Conservation (phyloP, 148 eudicot genomes). For the Limonium bicolor region DNA sequence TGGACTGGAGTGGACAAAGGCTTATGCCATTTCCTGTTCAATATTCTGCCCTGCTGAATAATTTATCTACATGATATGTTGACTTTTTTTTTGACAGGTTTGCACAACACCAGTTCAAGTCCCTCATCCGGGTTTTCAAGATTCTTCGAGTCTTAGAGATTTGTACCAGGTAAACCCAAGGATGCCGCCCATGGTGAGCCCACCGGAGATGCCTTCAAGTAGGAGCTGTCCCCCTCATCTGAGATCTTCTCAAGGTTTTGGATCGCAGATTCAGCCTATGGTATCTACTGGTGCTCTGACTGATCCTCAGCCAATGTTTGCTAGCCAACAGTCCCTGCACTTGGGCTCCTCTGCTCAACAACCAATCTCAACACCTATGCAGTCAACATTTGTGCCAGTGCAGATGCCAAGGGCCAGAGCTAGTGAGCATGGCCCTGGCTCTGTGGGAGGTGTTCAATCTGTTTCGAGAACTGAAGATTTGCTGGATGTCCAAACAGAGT, state of each 20-base stretch:
- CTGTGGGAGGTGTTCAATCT: conserved; percentile 12
- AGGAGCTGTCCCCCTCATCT: conserved; percentile 30
- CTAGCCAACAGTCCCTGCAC: conserved; percentile 17
- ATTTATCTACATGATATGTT: too few species aligned
- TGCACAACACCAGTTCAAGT: too few species aligned
- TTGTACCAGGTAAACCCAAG: too few species aligned
- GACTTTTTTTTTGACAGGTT: too few species aligned
- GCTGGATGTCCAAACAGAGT: conserved; percentile 29
- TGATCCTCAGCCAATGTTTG: conserved; percentile 1
- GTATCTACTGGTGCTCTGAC: too few species aligned
- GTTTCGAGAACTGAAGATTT: conserved; percentile 22
- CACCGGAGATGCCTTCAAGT: conserved; percentile 17
- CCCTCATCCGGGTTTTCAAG: too few species aligned
- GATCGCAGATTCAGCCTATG: conserved; percentile 15
- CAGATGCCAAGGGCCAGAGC: conserved; percentile 19
- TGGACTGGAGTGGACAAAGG: too few species aligned
- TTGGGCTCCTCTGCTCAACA: conserved; percentile 13
- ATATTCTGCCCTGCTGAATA: too few species aligned
- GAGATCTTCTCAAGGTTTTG: conserved; percentile 17
- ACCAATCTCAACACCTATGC: conserved; percentile 16
- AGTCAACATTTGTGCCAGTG: conserved; percentile 10
- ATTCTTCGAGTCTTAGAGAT: too few species aligned
- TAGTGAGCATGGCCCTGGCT: conserved; percentile 5
- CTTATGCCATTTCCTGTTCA: too few species aligned
- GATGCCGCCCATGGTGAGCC: too few species aligned